Evolutionary conservation across 768 basidiomycete genomes (phyloP).

Genomic region (Cyclocybe cylindracea): DNA sequence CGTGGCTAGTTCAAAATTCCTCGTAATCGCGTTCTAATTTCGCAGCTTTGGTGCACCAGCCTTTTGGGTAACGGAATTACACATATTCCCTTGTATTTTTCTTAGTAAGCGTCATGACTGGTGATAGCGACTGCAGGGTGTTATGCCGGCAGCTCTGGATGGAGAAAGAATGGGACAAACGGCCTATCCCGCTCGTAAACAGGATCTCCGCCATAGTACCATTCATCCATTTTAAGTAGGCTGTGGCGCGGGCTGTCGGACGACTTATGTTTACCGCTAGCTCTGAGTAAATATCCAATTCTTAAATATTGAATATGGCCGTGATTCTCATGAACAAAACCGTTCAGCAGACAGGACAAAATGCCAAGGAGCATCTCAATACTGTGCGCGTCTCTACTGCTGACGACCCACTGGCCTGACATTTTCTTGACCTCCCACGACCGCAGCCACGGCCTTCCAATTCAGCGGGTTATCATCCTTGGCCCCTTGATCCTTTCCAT

Average conservation of each 20-base stretch:
- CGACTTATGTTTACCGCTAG: neutral
- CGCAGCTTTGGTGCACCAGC: neutral
- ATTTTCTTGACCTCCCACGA: no score
- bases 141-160: no score
- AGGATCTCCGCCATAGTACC: neutral
- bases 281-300: neutral
- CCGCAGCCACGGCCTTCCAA: no score
- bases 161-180: no score
- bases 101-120: no score
- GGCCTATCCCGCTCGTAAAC: no score
- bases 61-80: neutral
- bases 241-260: no score
- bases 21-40: constrained; percentile 3
- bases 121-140: no score
- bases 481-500: neutral
- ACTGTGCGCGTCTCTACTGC: no score
- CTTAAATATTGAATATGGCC: neutral
- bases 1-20: constrained; percentile 28
- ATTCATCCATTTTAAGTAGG: neutral
- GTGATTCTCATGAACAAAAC: neutral
- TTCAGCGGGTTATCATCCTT: neutral
- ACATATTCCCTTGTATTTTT: no score
- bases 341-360: neutral
- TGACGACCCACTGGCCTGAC: no score
- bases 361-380: neutral